phyloP scores from a whole-genome alignment of 1,284 basidiomycete species.

The Malassezia sympodialis region DNA sequence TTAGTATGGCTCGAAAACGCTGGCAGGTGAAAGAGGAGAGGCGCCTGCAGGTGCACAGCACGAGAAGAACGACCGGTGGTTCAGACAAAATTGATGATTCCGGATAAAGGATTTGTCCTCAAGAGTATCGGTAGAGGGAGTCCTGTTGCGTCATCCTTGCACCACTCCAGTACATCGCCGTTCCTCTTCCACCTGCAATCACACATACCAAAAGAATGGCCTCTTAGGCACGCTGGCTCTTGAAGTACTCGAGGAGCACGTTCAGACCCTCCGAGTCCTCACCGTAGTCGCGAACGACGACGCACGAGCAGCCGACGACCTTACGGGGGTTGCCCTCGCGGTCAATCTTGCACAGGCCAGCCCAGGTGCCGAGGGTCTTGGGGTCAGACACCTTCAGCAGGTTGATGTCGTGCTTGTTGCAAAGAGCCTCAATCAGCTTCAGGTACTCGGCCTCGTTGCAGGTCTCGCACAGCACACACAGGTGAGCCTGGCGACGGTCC shows the following conservation, averaged over 20 bases:
- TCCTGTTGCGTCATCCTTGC: conserved; percentile 3
- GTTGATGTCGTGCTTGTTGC: conserved; percentile 98
- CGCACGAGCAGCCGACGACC: conserved; percentile 63
- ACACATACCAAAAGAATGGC: background rate
- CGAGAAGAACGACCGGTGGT: background rate
- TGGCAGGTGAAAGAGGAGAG: background rate
- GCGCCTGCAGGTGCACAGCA: background rate
- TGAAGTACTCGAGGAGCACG: conserved; percentile 93
- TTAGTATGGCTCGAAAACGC: background rate
- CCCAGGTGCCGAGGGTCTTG: conserved; percentile 90
- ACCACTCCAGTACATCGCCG: background rate
- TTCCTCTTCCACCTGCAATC: background rate
- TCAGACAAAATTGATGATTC: conserved; percentile 1
- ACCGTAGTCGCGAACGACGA: conserved; percentile 97
- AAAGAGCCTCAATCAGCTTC: conserved; percentile 98
- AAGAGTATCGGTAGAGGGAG: conserved; percentile 2
- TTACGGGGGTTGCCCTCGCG: conserved; percentile 97
- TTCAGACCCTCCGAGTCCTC: conserved; percentile 89
- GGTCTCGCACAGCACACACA: conserved; percentile 97
- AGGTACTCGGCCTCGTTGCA: conserved; percentile 99
- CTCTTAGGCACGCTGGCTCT: conserved; percentile 57
- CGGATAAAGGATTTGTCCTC: conserved; percentile 3
- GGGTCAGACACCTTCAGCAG: conserved; percentile 94
- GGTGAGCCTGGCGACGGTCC: conserved; percentile 95
- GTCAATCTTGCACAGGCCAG: conserved; percentile 90